phyloP scores from a whole-genome alignment of 352 stramenopile species.

The Globisporangium splendens region DNA sequence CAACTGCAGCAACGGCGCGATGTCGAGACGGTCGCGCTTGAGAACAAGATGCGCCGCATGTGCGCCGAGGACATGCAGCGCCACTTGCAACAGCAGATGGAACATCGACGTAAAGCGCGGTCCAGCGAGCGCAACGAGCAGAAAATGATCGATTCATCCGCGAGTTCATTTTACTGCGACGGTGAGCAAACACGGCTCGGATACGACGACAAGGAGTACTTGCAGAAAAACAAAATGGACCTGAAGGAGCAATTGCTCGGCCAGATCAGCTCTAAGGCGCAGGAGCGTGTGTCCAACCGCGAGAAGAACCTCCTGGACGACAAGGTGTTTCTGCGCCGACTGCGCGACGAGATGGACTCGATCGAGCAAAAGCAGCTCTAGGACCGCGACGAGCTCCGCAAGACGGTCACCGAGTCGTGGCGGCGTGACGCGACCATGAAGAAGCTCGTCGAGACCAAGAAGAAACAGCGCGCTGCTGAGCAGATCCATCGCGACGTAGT shows the following conservation, averaged over 20 bases:
- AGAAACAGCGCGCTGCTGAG: constrained; percentile 52
- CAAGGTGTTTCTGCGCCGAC: constrained; percentile 41
- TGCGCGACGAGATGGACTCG: constrained; percentile 56
- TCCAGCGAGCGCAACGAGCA: constrained; percentile 30
- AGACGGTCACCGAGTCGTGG: constrained; percentile 61
- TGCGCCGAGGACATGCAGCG: constrained; percentile 56
- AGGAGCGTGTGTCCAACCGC: constrained; percentile 31
- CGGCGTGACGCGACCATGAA: constrained; percentile 50
- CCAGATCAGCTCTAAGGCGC: constrained; percentile 58
- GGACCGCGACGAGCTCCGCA: constrained; percentile 51
- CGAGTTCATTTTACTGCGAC: constrained; percentile 57
- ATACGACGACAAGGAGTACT: constrained; percentile 46
- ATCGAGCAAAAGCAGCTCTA: constrained; percentile 51
- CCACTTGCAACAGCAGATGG: constrained; percentile 54
- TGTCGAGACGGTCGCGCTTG: constrained; percentile 43
- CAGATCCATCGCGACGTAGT: constrained; percentile 27
- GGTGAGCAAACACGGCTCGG: constrained; percentile 46
- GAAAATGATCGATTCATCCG: constrained; percentile 32
- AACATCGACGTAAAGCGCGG: constrained; percentile 24
- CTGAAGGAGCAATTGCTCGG: constrained; percentile 54
- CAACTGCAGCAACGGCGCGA: constrained; percentile 57
- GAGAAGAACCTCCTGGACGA: constrained; percentile 55
- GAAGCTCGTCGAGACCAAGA: constrained; percentile 55
- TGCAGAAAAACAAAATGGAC: constrained; percentile 34
- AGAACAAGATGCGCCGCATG: constrained; percentile 40